Conservation (phyloP, 1,284 basidiomycete species). For the Leccinum subrobustum region DNA sequence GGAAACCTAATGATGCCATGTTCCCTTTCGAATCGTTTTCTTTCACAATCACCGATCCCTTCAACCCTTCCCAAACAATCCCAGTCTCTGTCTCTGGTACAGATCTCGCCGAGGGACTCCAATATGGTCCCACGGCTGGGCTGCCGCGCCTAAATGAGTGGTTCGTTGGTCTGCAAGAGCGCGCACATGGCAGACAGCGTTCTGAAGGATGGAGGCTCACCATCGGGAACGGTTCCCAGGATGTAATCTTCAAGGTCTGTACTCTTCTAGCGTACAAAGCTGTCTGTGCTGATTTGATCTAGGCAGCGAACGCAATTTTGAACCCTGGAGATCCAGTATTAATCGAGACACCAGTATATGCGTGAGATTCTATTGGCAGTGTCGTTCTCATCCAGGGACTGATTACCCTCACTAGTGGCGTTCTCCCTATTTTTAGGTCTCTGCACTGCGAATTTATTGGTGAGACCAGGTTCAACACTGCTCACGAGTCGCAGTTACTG, state of each 20-base stretch:
- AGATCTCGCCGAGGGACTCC: slow-evolving; percentile 64
- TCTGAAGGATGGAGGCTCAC: slow-evolving; percentile 74
- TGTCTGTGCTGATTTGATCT: slow-evolving; percentile 13
- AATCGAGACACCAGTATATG: slow-evolving; percentile 86
- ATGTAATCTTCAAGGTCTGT: slow-evolving; percentile 80
- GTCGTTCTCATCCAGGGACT: slow-evolving; percentile 11
- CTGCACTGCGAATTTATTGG: slow-evolving; percentile 66
- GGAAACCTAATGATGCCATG: slow-evolving; percentile 85
- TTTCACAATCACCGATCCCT: slow-evolving; percentile 53
- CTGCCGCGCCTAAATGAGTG: slow-evolving; percentile 61
- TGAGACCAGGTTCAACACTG: slow-evolving; percentile 30
- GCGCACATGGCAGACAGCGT: slow-evolving; percentile 56
- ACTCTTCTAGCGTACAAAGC: neutral
- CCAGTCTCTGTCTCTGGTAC: slow-evolving; percentile 52
- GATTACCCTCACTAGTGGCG: slow-evolving; percentile 44
- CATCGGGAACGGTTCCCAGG: slow-evolving; percentile 84
- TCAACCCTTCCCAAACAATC: slow-evolving; percentile 42
- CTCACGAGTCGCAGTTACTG: neutral
- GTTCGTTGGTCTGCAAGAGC: slow-evolving; percentile 67
- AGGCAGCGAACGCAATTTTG: slow-evolving; percentile 61
- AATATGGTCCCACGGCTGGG: slow-evolving; percentile 81
- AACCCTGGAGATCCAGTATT: slow-evolving; percentile 83
- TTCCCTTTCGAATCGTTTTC: slow-evolving; percentile 86
- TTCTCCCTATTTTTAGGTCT: slow-evolving; percentile 60
- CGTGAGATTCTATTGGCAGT: slow-evolving; percentile 45